phyloP scores from a whole-genome alignment of 805 yeast genomes.

The Candida incommunis region DNA sequence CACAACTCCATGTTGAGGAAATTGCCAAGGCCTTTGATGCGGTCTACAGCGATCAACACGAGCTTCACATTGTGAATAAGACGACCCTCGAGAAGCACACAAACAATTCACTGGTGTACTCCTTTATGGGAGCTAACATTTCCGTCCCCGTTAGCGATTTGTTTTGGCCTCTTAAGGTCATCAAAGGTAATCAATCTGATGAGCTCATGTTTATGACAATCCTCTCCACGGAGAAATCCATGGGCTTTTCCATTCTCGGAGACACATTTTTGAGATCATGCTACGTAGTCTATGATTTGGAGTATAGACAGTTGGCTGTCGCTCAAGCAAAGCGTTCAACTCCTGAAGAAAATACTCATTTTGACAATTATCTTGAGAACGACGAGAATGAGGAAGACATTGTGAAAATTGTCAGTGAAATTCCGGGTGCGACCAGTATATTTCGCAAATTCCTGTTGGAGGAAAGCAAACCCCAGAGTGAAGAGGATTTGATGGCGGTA shows the following conservation, averaged over 20 bases:
- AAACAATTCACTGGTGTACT: conserved; percentile 24
- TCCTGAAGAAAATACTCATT: too few relatives aligned
- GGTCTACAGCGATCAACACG: conserved; percentile 23
- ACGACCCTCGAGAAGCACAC: conserved; percentile 8
- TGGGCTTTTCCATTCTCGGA: conserved; percentile 33
- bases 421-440: background rate
- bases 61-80: conserved; percentile 30
- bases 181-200: conserved; percentile 14
- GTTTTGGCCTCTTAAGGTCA: conserved; percentile 17
- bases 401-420: background rate
- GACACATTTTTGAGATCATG: conserved; percentile 42
- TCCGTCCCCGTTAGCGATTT: conserved; percentile 29
- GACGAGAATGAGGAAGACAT: background rate
- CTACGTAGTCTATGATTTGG: conserved; percentile 46
- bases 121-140: conserved; percentile 38
- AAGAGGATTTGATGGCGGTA: background rate
- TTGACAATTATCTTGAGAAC: background rate
- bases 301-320: conserved; percentile 33
- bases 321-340: conserved; percentile 15
- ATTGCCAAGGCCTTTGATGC: conserved; percentile 28
- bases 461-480: background rate
- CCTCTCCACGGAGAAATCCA: conserved; percentile 13
- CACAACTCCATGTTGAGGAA: conserved; percentile 20
- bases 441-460: background rate
- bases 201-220: conserved; percentile 16